phyloP scores from a whole-genome alignment of 805 yeast genomes.

The Lipomyces spencermartinsiae region DNA sequence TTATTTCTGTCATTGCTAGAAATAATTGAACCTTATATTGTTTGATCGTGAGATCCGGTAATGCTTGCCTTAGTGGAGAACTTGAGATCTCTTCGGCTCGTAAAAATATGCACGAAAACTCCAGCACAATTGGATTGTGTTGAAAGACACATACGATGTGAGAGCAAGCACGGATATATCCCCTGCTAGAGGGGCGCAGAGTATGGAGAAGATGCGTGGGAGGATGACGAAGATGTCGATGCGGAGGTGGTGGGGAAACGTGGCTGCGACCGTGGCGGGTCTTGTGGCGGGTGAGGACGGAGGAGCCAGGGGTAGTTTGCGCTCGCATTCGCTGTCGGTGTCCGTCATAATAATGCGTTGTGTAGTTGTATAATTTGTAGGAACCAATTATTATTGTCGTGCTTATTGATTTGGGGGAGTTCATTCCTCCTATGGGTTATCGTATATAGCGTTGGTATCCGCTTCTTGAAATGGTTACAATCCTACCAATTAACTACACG shows the following conservation, averaged over 20 bases:
- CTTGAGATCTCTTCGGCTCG: too few species aligned
- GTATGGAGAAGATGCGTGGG: neutral
- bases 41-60: too few species aligned
- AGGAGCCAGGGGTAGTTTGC: constrained; percentile 1
- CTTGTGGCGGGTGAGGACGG: neutral
- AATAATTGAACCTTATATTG: neutral
- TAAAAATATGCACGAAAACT: too few species aligned
- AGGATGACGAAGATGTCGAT: neutral
- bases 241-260: neutral
- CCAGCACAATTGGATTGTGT: too few species aligned
- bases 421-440: neutral
- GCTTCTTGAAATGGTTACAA: neutral
- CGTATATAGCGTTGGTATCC: neutral
- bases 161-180: too few species aligned
- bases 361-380: neutral
- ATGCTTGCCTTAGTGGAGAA: too few species aligned
- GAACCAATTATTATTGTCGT: too few species aligned
- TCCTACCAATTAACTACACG: neutral
- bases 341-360: neutral
- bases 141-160: too few species aligned
- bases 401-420: too few species aligned
- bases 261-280: neutral
- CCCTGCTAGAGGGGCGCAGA: neutral
- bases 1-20: constrained; percentile 18
- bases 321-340: neutral